Conservation (phyloP, 2,329 filamentous ascomycete species). For the Helicocarpus griseus region DNA sequence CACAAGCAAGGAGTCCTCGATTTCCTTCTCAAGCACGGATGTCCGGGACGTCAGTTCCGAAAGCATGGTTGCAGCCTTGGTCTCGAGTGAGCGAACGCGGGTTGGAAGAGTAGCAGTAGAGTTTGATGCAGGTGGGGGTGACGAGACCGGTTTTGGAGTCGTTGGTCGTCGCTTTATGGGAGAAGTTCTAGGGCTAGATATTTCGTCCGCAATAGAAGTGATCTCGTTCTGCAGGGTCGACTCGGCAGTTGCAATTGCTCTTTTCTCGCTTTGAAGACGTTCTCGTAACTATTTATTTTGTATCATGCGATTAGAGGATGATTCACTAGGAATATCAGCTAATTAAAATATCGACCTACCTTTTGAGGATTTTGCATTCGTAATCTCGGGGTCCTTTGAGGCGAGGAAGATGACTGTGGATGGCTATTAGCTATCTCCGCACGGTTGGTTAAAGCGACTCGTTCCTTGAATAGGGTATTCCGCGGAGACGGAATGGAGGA, state of each 20-base stretch:
- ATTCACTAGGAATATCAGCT: neutral
- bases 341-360: slow-evolving; percentile 17
- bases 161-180: slow-evolving; percentile 27
- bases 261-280: slow-evolving; percentile 73
- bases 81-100: slow-evolving; percentile 58
- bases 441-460: slow-evolving; percentile 21
- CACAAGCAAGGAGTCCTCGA: slow-evolving; percentile 61
- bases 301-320: neutral
- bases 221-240: slow-evolving; percentile 64
- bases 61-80: slow-evolving; percentile 51
- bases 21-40: slow-evolving; percentile 56
- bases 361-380: slow-evolving; percentile 56
- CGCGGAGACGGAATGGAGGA: slow-evolving; percentile 43
- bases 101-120: slow-evolving; percentile 24
- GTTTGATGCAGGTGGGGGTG: slow-evolving; percentile 13
- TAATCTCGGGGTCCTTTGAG: slow-evolving; percentile 63
- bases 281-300: slow-evolving; percentile 51
- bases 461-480: slow-evolving; percentile 25
- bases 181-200: slow-evolving; percentile 41
- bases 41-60: slow-evolving; percentile 53
- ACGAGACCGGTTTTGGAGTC: slow-evolving; percentile 31
- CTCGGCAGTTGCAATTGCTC: slow-evolving; percentile 60
- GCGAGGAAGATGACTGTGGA: slow-evolving; percentile 49
- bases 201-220: slow-evolving; percentile 68
- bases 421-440: slow-evolving; percentile 20